Base-by-base conservation (phyloP, 352 stramenopile species). In the Phytopythium boreale region DNA sequence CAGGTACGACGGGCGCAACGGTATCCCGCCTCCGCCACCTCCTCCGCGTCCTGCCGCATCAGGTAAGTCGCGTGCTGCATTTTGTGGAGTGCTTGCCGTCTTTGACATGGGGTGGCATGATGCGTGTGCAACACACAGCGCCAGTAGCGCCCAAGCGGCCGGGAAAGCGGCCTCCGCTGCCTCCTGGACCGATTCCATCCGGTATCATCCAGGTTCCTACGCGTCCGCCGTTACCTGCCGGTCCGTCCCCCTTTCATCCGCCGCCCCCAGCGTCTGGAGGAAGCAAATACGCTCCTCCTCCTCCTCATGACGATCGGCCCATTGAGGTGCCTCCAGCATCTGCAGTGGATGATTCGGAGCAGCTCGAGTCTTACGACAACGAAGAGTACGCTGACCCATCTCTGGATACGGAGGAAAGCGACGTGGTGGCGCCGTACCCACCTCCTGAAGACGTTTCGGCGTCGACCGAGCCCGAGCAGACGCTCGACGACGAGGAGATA, bases 91-190 rank as follows among this genome's bases (percentile, higher is more conserved):
- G 7, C 24, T 17, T 2, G 12, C 14, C 2, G n/a, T 22, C 29
- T 22, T n/a, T 10, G 36, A 61, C 7, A 36, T 36, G 31, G 31
- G 31, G 31, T 36, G 31, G n/a, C n/a, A n/a, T 29, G 24, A 36
- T n/a, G 20, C 1, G 31, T 43, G n/a, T 60, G 15, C 22, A 56
- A n/a, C 58, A 29, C 2, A 17, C 50, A 60, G 55, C 51, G 20
- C 36, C 27, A n/a, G 29, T 59, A 26, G 51, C 44, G 0, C 56
- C 55, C 14, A 67, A 66, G 58, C 77, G 82, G 44, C 82, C 77
- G 57, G 84, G 84, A 0, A 91, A 93, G 59, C 77, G 82, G 22
- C 84, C 84, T 4, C 80, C 82, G 10, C 61, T 90, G 44, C 84
- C 84, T 3, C 43, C 67, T 4, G 76, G 77, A 8, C 80, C 82